These are phyloP conservation scores for Lasiodiplodia sp. DNA, from an alignment of 2,329 filamentous ascomycete species.

Conservation along the genomic window DNA sequence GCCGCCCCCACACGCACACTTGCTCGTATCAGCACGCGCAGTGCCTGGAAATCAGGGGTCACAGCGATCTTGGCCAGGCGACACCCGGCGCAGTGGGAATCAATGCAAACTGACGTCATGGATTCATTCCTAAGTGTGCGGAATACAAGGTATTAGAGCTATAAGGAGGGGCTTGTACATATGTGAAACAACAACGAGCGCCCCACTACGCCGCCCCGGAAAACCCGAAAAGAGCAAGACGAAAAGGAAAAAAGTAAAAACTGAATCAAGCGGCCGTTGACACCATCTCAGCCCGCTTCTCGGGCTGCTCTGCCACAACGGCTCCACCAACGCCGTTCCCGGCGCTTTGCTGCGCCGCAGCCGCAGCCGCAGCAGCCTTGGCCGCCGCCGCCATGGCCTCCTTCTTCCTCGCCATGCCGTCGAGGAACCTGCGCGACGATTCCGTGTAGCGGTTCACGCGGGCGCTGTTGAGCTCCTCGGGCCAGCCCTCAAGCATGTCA, in stretches of 20 bases:
- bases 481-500: conserved; percentile 8
- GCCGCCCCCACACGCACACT: neutral
- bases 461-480: neutral
- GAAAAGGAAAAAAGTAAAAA: neutral
- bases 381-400: neutral
- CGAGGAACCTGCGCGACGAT: neutral
- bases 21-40: neutral
- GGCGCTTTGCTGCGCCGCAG: neutral
- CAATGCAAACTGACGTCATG: neutral
- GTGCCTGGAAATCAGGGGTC: neutral
- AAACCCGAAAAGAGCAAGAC: neutral
- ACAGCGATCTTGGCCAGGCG: neutral
- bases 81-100: neutral
- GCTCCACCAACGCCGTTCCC: neutral
- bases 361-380: neutral
- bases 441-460: conserved; percentile 1
- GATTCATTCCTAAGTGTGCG: neutral
- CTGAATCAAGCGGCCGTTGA: neutral
- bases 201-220: neutral
- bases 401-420: neutral
- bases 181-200: neutral
- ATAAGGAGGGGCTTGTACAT: neutral
- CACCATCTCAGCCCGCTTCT: neutral
- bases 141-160: neutral
- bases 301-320: neutral